Evolutionary conservation across 2,329 filamentous ascomycete genomes (phyloP).

Genomic region (Fusarium kyushuense): DNA sequence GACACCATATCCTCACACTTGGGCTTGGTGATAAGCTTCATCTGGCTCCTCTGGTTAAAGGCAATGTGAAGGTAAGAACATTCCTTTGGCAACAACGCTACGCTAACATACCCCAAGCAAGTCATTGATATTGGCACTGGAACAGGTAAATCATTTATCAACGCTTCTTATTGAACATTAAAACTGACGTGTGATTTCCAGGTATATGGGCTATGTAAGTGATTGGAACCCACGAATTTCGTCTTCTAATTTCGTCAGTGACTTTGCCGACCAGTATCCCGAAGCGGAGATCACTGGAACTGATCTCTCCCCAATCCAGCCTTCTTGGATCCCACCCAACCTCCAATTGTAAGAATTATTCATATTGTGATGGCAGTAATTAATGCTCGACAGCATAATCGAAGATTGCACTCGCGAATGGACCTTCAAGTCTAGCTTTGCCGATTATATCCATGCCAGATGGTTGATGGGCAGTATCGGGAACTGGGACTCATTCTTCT

Average conservation of each 20-base stretch:
- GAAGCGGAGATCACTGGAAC: conserved; percentile 61
- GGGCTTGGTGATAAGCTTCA: conserved; percentile 41
- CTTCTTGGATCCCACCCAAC: conserved; percentile 52
- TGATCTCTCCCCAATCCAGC: conserved; percentile 60
- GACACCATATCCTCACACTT: conserved; percentile 41
- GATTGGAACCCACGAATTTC: conserved; percentile 7
- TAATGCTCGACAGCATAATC: conserved; percentile 19
- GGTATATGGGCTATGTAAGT: conserved; percentile 59
- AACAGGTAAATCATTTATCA: conserved; percentile 55
- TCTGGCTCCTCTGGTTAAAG: conserved; percentile 39
- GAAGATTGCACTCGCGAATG: conserved; percentile 51
- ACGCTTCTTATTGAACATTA: fast-evolving
- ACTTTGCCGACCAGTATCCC: conserved; percentile 60
- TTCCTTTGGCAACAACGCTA: fast-evolving
- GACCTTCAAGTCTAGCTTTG: conserved; percentile 51
- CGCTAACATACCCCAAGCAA: conserved; percentile 27
- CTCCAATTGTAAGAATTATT: conserved; percentile 56
- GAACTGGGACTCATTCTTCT: conserved; percentile 66
- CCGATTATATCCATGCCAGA: conserved; percentile 72
- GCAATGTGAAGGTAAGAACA: conserved; percentile 38
- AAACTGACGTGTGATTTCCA: not conserved
- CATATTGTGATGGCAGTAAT: fast-evolving
- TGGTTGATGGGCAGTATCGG: conserved; percentile 67
- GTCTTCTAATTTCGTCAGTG: conserved; percentile 53
- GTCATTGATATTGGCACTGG: conserved; percentile 66